phyloP scores from a whole-genome alignment of 1,284 basidiomycete species.

The Fomitopsis schrenkii region DNA sequence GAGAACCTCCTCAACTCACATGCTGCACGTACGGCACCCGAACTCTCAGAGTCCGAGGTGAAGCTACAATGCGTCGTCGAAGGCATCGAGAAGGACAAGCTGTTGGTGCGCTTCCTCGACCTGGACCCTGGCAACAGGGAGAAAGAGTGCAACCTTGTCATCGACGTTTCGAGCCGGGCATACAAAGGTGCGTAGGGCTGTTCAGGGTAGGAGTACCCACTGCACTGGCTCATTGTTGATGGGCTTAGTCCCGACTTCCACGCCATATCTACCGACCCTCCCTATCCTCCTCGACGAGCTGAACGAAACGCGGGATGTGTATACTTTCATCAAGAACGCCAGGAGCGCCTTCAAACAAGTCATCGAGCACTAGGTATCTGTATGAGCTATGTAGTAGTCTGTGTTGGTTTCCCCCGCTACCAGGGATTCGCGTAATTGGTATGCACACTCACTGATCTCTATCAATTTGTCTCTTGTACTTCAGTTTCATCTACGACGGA shows the following conservation, averaged over 20 bases:
- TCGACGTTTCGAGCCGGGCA: constrained; percentile 60
- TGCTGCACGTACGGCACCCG: constrained; percentile 50
- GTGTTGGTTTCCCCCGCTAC: not conserved
- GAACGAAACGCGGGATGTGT: constrained; percentile 60
- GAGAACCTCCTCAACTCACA: constrained; percentile 54
- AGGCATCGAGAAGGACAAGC: constrained; percentile 67
- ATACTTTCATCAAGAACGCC: constrained; percentile 55
- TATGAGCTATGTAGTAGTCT: not conserved
- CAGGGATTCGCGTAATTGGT: too few relatives aligned
- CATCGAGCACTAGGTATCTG: not conserved
- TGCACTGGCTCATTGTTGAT: not conserved
- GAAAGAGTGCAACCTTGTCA: constrained; percentile 69
- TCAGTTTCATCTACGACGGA: too few relatives aligned
- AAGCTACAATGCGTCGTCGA: constrained; percentile 65
- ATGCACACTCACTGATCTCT: too few relatives aligned
- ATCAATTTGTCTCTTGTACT: too few relatives aligned
- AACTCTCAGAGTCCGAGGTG: constrained; percentile 56
- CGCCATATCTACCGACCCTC: constrained; percentile 58
- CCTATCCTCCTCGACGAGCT: constrained; percentile 61
- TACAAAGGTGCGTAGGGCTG: constrained; percentile 59
- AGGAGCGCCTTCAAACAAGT: constrained; percentile 36
- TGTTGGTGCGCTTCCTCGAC: constrained; percentile 70
- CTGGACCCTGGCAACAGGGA: constrained; percentile 53
- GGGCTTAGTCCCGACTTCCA: constrained; percentile 59
- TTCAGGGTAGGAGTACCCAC: not conserved